phyloP scores from a whole-genome alignment of 2,329 filamentous ascomycete species.

The Colletotrichum sp. region DNA sequence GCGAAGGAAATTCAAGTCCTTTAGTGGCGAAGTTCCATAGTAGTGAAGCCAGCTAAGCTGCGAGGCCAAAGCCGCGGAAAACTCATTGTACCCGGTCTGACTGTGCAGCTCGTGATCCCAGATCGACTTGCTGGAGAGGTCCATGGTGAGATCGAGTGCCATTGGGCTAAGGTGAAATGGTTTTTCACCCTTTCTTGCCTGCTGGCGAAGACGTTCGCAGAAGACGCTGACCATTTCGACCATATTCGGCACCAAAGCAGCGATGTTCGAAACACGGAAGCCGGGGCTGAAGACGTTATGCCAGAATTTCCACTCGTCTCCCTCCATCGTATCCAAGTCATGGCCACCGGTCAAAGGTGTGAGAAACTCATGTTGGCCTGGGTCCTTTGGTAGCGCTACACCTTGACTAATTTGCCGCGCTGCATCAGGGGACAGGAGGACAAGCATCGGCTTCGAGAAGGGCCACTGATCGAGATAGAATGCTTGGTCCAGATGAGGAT shows the following conservation, averaged over 20 bases:
- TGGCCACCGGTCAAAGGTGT: slow-evolving; percentile 35
- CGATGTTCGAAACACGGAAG: slow-evolving; percentile 40
- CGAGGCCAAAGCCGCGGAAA: neutral
- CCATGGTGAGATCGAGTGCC: neutral
- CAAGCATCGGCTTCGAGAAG: neutral
- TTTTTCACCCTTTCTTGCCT: slow-evolving; percentile 30
- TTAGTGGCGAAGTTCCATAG: neutral
- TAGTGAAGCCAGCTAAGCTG: neutral
- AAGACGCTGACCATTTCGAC: slow-evolving; percentile 42
- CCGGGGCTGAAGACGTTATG: slow-evolving; percentile 37
- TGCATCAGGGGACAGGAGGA: neutral
- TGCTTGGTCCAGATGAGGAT: neutral
- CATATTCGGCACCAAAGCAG: slow-evolving; percentile 38
- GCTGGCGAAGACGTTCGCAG: slow-evolving; percentile 5
- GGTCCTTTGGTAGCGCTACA: slow-evolving; percentile 21
- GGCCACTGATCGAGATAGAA: slow-evolving; percentile 2
- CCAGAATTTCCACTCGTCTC: slow-evolving; percentile 31
- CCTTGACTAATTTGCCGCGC: slow-evolving; percentile 24
- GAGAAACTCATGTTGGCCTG: slow-evolving; percentile 28
- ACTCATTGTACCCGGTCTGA: neutral
- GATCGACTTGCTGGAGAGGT: neutral
- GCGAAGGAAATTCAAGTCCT: neutral
- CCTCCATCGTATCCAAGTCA: slow-evolving; percentile 37
- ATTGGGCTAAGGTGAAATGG: slow-evolving; percentile 20
- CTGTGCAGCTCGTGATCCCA: neutral